Conservation (phyloP, 495 filamentous ascomycete genomes). For the Astrocystis sublimbata region DNA sequence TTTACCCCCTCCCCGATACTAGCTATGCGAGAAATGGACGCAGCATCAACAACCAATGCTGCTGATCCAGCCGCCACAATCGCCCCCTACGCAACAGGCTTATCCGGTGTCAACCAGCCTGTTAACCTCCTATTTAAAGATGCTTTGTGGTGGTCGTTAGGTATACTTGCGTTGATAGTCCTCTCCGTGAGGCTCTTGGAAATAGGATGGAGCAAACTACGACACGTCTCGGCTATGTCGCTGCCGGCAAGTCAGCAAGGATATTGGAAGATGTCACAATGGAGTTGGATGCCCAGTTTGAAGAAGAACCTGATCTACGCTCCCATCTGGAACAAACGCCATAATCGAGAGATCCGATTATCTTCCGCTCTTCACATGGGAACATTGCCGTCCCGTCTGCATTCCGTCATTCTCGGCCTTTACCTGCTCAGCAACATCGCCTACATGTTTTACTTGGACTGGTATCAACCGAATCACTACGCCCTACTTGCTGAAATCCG, state of each 20-base stretch:
- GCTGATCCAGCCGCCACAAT: slow-evolving; percentile 38
- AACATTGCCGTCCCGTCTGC: slow-evolving; percentile 80
- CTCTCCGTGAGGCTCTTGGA: slow-evolving; percentile 46
- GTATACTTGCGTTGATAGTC: slow-evolving; percentile 46
- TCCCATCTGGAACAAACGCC: slow-evolving; percentile 75
- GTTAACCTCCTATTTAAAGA: slow-evolving; percentile 50
- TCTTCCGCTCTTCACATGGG: slow-evolving; percentile 80
- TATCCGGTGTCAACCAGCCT: slow-evolving; percentile 55
- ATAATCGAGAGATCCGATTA: slow-evolving; percentile 82
- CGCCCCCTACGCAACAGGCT: slow-evolving; percentile 46
- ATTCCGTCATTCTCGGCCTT: slow-evolving; percentile 66
- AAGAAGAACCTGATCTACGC: slow-evolving; percentile 85
- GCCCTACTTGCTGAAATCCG: slow-evolving; percentile 62
- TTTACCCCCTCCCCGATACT: slow-evolving; percentile 28
- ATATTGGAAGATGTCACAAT: slow-evolving; percentile 51
- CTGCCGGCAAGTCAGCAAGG: slow-evolving; percentile 42
- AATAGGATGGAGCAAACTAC: slow-evolving; percentile 45
- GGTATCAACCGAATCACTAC: slow-evolving; percentile 49
- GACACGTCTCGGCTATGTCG: slow-evolving; percentile 53
- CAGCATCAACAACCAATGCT: slow-evolving; percentile 18
- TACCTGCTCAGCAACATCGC: slow-evolving; percentile 65
- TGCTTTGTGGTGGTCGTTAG: slow-evolving; percentile 52
- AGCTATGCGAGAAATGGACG: slow-evolving; percentile 26
- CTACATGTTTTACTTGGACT: slow-evolving; percentile 66
- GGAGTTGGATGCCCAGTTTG: slow-evolving; percentile 56